Base-by-base conservation (phyloP, 139 green algal species). In the Chlamydomonas sp. region DNA sequence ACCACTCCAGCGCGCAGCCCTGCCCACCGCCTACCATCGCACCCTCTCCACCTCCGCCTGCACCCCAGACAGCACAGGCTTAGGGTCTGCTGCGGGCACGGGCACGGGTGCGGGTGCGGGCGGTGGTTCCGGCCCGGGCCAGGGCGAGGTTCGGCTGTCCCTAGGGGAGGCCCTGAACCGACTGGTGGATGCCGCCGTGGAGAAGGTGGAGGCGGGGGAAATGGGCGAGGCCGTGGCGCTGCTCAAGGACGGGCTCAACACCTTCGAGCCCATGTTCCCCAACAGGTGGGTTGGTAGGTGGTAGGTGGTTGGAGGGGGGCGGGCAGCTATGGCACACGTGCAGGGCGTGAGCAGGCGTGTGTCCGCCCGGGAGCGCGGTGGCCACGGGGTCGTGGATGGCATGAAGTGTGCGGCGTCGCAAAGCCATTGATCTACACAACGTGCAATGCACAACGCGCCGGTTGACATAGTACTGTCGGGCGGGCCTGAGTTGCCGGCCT, bases 101-200 rank as follows among this genome's bases (percentile, higher is more conserved):
- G 79, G n/a, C 49, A 3, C 63, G 15, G 66, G 8, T 17, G 4
- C 60, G 20, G 57, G n/a, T 15, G 64, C 12, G 4, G 64, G 64
- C 64, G 64, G 6, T 2, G 68, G 15, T 69, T 8, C 78, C 14
- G 80, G 80, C 4, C 1, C 58, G 1, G 67, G 31, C 0, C 20
- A 4, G n/a, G 82, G 82, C 69, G 82, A 91, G 63, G 62, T 75
- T 10, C 83, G 84, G 58, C 86, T 91, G 78, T 87, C 77, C 18
- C 69, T 91, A 58, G 76, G 80, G 4, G 88, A 91, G 63, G 88
- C 88, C 10, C 78, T 91, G 68, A 91, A 79, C 63, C 73, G 58
- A 63, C 78, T 91, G 83, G 91, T 94, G 31, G 91, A 94, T 61
- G 90, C 85, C 16, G 91, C 91, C 4, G 83, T 94, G 49, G 83